phyloP scores from a whole-genome alignment of 139 green algal genomes.

The Nannochloris sp. region DNA sequence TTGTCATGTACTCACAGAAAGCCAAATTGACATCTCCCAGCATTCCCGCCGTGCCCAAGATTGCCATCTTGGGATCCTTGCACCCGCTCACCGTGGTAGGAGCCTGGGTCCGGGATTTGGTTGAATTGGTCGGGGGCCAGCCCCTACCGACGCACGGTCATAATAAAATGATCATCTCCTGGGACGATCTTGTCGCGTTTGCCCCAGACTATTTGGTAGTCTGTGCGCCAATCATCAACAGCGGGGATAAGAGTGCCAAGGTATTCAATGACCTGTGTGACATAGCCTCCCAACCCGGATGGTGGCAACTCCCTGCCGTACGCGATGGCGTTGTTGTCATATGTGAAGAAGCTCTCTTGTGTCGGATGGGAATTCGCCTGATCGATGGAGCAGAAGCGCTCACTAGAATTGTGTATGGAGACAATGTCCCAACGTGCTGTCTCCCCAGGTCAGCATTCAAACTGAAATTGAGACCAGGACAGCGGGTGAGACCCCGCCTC shows the following conservation, averaged over 20 bases:
- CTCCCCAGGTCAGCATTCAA: slow-evolving; percentile 44
- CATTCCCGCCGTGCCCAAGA: slow-evolving; percentile 6
- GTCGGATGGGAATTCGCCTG: slow-evolving; percentile 60
- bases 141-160: slow-evolving; percentile 30
- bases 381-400: slow-evolving; percentile 81
- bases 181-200: slow-evolving; percentile 42
- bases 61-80: slow-evolving; percentile 60
- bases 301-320: slow-evolving; percentile 82
- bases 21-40: not conserved
- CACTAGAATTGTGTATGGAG: slow-evolving; percentile 58
- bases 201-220: slow-evolving; percentile 69
- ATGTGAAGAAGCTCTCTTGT: slow-evolving; percentile 47
- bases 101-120: slow-evolving; percentile 52
- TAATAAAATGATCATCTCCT: slow-evolving; percentile 20
- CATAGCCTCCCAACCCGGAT: slow-evolving; percentile 67
- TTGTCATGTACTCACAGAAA: slow-evolving; percentile 35
- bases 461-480: slow-evolving; percentile 60
- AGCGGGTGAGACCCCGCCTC: slow-evolving; percentile 61
- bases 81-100: slow-evolving; percentile 26
- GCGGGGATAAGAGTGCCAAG: slow-evolving; percentile 2
- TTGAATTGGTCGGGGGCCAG: slow-evolving; percentile 39
- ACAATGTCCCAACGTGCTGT: slow-evolving; percentile 29
- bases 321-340: slow-evolving; percentile 63
- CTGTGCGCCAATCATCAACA: slow-evolving; percentile 4
- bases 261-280: slow-evolving; percentile 34